A percentile compares a stretch with the other conserved stretches of the same genome.
Conservation (phyloP, 2,329 filamentous ascomycete species). For the Plenodomus lindquistii region DNA sequence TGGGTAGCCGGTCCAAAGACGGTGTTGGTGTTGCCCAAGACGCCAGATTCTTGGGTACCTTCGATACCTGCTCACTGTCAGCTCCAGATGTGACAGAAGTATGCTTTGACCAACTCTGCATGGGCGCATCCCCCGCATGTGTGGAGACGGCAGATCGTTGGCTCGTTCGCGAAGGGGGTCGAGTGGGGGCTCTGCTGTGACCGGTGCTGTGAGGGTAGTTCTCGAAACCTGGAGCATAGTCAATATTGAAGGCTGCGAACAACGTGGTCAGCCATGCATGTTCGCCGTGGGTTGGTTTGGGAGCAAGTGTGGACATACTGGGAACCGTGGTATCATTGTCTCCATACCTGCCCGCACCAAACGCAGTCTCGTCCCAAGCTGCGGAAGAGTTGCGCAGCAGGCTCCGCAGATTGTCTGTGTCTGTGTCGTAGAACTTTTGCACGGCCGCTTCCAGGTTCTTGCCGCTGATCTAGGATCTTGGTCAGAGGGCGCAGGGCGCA, state of each 20-base stretch:
- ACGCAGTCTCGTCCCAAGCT: conserved; percentile 39
- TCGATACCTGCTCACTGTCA: conserved; percentile 37
- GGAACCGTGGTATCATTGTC: conserved; percentile 27
- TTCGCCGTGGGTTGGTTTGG: conserved; percentile 2
- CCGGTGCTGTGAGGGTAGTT: conserved; percentile 37
- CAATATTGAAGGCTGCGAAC: conserved; percentile 40
- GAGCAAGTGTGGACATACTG: conserved; percentile 34
- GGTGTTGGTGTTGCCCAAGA: conserved; percentile 48
- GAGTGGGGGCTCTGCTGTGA: conserved; percentile 40
- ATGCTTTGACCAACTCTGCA: conserved; percentile 36
- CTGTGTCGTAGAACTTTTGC: conserved; percentile 28
- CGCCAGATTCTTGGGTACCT: conserved; percentile 57
- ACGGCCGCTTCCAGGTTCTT: conserved; percentile 27
- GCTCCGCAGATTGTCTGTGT: conserved; percentile 16
- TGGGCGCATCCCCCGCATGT: conserved; percentile 35
- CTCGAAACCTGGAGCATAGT: conserved; percentile 35
- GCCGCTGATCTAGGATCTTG: conserved; percentile 23
- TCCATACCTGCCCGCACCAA: conserved; percentile 37
- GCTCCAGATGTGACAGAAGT: conserved; percentile 1
- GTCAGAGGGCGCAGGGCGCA: conserved; percentile 2
- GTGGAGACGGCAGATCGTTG: conserved; percentile 35
- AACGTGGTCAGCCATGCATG: conserved; percentile 16
- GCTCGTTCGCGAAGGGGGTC: conserved; percentile 42
- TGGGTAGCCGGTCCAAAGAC: conserved; percentile 60
- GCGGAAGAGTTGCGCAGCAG: conserved; percentile 25